These are phyloP conservation scores for Termitomyces sp. DNA, from an alignment of 768 basidiomycete species.

Conservation along the genomic window DNA sequence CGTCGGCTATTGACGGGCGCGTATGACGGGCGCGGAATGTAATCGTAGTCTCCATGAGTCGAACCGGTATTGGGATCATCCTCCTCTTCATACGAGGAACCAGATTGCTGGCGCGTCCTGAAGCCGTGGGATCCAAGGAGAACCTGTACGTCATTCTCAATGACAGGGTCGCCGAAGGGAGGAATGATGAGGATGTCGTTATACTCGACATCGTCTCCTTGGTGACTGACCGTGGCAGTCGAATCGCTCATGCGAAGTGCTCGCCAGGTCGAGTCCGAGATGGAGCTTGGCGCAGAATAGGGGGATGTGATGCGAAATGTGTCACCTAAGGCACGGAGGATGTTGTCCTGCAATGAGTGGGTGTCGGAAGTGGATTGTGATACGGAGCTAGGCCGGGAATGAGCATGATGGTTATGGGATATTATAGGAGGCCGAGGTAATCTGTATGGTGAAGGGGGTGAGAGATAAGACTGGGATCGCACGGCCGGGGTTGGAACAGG, in stretches of 20 bases:
- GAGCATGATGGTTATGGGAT: conserved; percentile 1
- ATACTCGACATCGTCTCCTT: conserved; percentile 17
- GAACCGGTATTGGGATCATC: conserved; percentile 25
- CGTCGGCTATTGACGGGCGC: neutral
- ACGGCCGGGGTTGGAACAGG: conserved; percentile 3
- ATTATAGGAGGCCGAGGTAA: conserved; percentile 5
- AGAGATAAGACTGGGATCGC: conserved; percentile 4
- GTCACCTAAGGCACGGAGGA: conserved; percentile 50
- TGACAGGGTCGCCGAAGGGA: conserved; percentile 45
- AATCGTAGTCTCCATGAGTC: conserved; percentile 24
- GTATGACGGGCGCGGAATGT: conserved; percentile 13
- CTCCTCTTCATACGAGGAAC: conserved; percentile 13
- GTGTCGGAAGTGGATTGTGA: neutral
- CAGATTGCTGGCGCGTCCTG: conserved; percentile 22
- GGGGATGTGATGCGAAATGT: conserved; percentile 47
- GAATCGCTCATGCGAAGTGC: conserved; percentile 24
- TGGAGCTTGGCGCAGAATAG: conserved; percentile 36
- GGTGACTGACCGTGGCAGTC: neutral
- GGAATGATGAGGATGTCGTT: conserved; percentile 48
- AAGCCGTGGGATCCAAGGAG: conserved; percentile 46
- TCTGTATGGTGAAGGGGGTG: neutral
- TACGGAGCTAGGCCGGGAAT: conserved; percentile 1
- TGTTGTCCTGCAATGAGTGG: conserved; percentile 20
- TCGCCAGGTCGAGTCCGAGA: conserved; percentile 42
- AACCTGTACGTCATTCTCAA: conserved; percentile 54